These are phyloP conservation scores for Sugiyamaella boreocaroliniensis DNA, from an alignment of 805 yeast species.

Conservation along the genomic window DNA sequence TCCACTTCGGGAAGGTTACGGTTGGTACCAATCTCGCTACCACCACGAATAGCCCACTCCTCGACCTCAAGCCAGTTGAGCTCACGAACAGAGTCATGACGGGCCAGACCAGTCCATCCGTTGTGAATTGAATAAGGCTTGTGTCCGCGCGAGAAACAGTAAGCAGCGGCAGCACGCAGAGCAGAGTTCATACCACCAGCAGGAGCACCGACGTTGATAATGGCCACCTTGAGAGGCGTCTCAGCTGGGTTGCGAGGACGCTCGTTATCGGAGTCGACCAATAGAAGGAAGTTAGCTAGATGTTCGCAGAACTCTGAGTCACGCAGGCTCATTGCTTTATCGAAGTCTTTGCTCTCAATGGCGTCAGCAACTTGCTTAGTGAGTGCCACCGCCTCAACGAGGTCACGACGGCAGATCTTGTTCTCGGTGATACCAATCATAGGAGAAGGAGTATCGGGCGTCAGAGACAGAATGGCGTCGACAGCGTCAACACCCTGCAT, in stretches of 20 bases:
- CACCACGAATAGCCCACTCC: slow-evolving; percentile 85
- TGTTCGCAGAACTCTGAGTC: slow-evolving; percentile 85
- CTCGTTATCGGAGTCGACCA: slow-evolving; percentile 62
- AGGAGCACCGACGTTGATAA: slow-evolving; percentile 93
- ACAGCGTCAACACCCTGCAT: slow-evolving; percentile 98
- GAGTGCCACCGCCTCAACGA: slow-evolving; percentile 81
- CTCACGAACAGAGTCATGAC: slow-evolving; percentile 76
- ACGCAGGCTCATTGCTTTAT: slow-evolving; percentile 77
- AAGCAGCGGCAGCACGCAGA: slow-evolving; percentile 80
- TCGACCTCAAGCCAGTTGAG: slow-evolving; percentile 81
- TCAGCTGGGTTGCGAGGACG: slow-evolving; percentile 52
- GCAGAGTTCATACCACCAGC: slow-evolving; percentile 96
- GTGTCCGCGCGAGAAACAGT: slow-evolving; percentile 87
- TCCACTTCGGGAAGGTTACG: slow-evolving; percentile 77
- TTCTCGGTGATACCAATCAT: slow-evolving; percentile 87
- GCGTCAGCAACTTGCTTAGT: slow-evolving; percentile 91
- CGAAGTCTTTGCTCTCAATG: slow-evolving; percentile 70
- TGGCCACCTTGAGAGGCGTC: slow-evolving; percentile 67
- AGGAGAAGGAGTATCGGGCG: slow-evolving; percentile 91
- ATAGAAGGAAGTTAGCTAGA: slow-evolving; percentile 61
- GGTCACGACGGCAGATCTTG: slow-evolving; percentile 74
- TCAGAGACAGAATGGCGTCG: slow-evolving; percentile 78
- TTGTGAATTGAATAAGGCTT: slow-evolving; percentile 83
- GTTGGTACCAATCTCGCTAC: slow-evolving; percentile 96
- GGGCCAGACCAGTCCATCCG: slow-evolving; percentile 85